Evolutionary conservation across 163 green algal genomes (phyloP).

Genomic region (Smithsoniella earleae): DNA sequence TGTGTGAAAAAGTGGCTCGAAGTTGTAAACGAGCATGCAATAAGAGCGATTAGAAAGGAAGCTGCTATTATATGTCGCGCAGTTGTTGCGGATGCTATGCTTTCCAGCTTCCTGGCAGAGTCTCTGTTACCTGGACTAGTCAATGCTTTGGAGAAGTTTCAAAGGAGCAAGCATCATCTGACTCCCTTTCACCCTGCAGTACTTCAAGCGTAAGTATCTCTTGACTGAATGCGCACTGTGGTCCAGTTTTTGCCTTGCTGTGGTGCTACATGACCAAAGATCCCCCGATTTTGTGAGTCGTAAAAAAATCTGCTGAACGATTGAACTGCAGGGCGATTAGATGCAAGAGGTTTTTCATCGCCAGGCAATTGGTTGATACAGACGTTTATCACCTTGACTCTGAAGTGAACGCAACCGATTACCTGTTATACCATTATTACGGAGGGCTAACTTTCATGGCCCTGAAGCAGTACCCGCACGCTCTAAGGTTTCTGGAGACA

Average conservation of each 20-base stretch:
- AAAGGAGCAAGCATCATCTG: background rate
- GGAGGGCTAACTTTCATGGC: background rate
- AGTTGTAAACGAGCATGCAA: background rate
- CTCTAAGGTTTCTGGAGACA: background rate
- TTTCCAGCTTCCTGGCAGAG: background rate
- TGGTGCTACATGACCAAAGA: background rate
- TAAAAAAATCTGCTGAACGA: no score
- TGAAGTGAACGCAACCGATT: background rate
- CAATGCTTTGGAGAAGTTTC: constrained; percentile 1
- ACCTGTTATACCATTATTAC: constrained; percentile 22
- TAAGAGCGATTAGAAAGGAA: background rate
- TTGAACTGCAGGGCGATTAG: background rate
- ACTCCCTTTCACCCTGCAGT: background rate
- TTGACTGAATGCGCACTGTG: background rate
- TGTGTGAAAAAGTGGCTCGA: background rate
- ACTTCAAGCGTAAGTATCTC: background rate
- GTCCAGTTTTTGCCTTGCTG: background rate
- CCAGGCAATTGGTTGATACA: background rate
- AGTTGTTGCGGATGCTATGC: constrained; percentile 7
- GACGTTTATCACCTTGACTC: background rate
- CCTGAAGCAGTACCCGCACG: background rate
- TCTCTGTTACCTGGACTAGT: background rate
- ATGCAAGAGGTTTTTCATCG: background rate
- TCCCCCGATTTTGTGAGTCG: no score
- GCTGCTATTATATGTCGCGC: background rate